phyloP scores from a whole-genome alignment of 2,329 filamentous ascomycete genomes.

The Ophiostoma sp. region DNA sequence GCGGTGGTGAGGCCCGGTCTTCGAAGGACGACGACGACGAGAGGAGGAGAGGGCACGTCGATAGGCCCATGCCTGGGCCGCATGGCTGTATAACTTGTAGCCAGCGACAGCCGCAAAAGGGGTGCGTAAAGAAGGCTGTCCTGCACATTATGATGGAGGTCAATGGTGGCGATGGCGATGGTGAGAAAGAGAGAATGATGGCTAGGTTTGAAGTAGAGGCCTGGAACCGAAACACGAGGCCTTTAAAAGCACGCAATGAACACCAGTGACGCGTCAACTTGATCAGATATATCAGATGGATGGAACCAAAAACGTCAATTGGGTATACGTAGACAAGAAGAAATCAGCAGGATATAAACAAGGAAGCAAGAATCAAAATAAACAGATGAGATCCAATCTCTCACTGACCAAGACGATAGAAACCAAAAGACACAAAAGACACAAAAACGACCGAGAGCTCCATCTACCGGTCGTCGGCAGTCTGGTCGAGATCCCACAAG shows the following conservation, averaged over 20 bases:
- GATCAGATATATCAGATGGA: background rate
- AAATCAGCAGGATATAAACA: background rate
- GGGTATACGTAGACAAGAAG: constrained; percentile 4
- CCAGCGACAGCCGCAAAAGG: constrained; percentile 50
- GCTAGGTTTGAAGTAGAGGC: background rate
- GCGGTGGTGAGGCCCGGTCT: constrained; percentile 34
- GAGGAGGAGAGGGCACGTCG: constrained; percentile 42
- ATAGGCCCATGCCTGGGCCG: constrained; percentile 47
- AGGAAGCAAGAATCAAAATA: background rate
- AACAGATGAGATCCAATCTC: background rate
- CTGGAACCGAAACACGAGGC: background rate
- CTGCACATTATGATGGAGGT: constrained; percentile 41
- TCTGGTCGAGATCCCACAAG: constrained; percentile 27
- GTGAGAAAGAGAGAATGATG: background rate
- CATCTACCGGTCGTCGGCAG: constrained; percentile 22
- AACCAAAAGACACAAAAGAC: background rate
- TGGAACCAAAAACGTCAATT: background rate
- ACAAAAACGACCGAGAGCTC: background rate
- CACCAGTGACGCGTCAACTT: background rate
- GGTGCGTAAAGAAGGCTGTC: constrained; percentile 46
- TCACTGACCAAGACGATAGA: background rate
- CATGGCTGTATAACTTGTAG: constrained; percentile 45
- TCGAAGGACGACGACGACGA: constrained; percentile 25
- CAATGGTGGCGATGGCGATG: background rate
- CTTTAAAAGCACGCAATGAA: background rate